Base-by-base conservation (phyloP, 495 filamentous ascomycete genomes). In the Penicillium manginii region DNA sequence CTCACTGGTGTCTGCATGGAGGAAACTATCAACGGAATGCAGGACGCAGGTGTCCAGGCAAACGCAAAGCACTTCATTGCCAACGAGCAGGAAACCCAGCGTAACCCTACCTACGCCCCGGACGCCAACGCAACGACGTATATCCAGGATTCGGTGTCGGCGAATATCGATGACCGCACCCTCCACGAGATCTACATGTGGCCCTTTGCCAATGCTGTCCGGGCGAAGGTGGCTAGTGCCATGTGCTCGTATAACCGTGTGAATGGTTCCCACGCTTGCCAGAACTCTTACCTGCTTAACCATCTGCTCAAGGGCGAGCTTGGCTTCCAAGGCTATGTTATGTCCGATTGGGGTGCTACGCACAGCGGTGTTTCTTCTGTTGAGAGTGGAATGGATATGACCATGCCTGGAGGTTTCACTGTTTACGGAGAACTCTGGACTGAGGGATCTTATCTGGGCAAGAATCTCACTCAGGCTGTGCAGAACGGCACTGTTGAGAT, bases 151-250 rank as follows among this genome's bases (percentile, higher is more conserved):
- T 69, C 88, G 2, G 77, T 92, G 21, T 65, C 76, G 64, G 40
- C 82, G 65, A 65, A 72, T 19, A 52, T 75, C 39, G 89, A 92
- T 63, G 91, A 92, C 66, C 77, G 90, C 45, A 86, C 90, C 0
- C 68, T 92, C 59, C 90, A 93, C 66, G 91, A 96, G 66, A 69
- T 96, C 47, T 96, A 96, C 60, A 75, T 89, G 29, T 96, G 91
- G 91, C 82, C 83, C 0, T 91, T 90, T 68, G 81, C 83, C 31
- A 83, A 90, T 61, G 84, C 86, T 0, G 81, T 88, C 1, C 79
- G 79, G 33, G 86, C 88, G 1, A 81, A 83, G 6, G 82, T 79
- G 3, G 85, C 80, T 1, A 83, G 77, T 46, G 75, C 89, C 43
- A 90, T 90, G 86, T 90, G 87, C 71, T 86, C 84, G 4, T 91